Conservation (phyloP, 2,329 filamentous ascomycete species). For the Lasiodiplodia sp. region DNA sequence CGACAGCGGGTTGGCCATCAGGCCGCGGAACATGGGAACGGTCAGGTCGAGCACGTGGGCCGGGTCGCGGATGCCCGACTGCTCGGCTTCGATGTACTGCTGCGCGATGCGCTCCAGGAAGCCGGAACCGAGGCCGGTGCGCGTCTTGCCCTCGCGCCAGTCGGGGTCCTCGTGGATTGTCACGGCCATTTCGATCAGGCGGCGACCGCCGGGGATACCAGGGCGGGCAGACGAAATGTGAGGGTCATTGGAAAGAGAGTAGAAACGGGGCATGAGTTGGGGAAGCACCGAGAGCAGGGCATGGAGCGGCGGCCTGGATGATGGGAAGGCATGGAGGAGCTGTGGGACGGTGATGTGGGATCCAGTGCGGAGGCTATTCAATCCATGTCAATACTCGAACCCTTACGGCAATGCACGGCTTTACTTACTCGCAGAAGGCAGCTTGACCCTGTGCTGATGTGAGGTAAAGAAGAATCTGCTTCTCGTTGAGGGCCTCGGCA, state of each 20-base stretch:
- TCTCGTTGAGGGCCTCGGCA: conserved; percentile 79
- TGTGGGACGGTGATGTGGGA: conserved; percentile 85
- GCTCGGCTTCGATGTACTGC: conserved; percentile 72
- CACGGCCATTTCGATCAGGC: conserved; percentile 94
- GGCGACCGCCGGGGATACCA: conserved; percentile 71
- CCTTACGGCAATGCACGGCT: neutral
- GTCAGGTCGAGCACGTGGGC: conserved; percentile 65
- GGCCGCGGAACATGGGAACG: conserved; percentile 95
- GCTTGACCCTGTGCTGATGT: conserved; percentile 90
- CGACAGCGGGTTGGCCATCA: conserved; percentile 96
- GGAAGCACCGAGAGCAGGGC: conserved; percentile 80
- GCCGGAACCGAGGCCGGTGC: conserved; percentile 89
- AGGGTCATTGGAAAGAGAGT: conserved; percentile 96
- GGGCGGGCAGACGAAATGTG: conserved; percentile 76
- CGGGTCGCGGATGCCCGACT: conserved; percentile 56
- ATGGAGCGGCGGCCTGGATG: conserved; percentile 85
- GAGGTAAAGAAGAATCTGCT: conserved; percentile 85
- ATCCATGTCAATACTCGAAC: conserved; percentile 18
- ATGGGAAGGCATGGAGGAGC: conserved; percentile 90
- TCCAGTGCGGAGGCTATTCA: conserved; percentile 72
- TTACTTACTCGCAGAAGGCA: conserved; percentile 76
- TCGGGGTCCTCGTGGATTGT: conserved; percentile 87
- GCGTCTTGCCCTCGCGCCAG: conserved; percentile 70
- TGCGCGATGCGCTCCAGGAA: conserved; percentile 89
- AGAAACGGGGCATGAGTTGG: conserved; percentile 96